Evolutionary conservation across 2,329 filamentous ascomycete species (phyloP).

Genomic region (Fusarium euwallaceae): DNA sequence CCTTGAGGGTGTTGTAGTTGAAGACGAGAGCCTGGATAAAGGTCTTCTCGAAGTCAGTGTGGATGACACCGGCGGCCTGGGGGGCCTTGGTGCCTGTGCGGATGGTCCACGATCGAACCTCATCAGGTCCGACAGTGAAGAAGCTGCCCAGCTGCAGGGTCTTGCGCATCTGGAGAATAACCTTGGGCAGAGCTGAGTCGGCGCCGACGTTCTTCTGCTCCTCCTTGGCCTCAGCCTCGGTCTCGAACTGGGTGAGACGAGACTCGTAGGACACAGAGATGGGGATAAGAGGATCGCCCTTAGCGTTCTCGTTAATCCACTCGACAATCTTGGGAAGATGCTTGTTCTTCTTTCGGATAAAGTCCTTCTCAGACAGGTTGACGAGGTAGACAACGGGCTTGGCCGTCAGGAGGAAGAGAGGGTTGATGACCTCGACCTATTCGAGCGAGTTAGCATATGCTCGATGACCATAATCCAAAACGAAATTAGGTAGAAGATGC

Average conservation of each 20-base stretch:
- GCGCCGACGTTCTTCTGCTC: constrained; percentile 91
- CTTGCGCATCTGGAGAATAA: constrained; percentile 93
- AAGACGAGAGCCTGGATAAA: constrained; percentile 98
- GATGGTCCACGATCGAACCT: constrained; percentile 99
- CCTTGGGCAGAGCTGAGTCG: constrained; percentile 91
- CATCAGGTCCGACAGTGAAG: constrained; percentile 96
- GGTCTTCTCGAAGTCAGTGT: constrained; percentile 99
- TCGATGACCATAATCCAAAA: constrained; percentile 13
- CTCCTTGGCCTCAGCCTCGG: constrained; percentile 80
- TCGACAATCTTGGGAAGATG: constrained; percentile 92
- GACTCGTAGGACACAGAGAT: constrained; percentile 95
- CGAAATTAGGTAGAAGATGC: constrained; percentile 16
- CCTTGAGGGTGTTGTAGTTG: constrained; percentile 85
- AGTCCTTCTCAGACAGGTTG: constrained; percentile 97
- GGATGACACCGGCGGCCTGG: constrained; percentile 96
- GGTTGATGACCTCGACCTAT: constrained; percentile 97
- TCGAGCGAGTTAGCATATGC: constrained; percentile 41
- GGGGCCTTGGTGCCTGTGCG: constrained; percentile 97
- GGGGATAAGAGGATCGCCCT: constrained; percentile 91
- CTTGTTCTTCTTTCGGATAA: constrained; percentile 99
- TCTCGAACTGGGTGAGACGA: constrained; percentile 84
- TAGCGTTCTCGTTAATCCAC: constrained; percentile 93
- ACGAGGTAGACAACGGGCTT: constrained; percentile 98
- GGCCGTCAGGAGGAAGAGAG: constrained; percentile 91
- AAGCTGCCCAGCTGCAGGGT: constrained; percentile 91